Conservation (phyloP, 2,329 filamentous ascomycete species). For the Fusarium napiforme region DNA sequence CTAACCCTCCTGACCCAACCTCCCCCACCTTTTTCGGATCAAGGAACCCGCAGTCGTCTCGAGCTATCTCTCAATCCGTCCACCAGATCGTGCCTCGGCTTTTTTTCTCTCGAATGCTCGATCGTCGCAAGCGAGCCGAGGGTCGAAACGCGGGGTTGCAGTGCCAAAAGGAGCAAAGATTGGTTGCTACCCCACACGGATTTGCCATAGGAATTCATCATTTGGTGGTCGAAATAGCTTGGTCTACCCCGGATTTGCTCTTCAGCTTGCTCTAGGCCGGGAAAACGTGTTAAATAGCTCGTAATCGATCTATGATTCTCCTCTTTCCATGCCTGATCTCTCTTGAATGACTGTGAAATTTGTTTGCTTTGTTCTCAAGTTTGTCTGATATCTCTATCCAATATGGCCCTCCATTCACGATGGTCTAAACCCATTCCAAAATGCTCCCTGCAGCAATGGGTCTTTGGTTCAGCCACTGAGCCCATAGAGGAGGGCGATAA, state of each 20-base stretch:
- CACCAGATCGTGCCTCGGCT: slow-evolving; percentile 25
- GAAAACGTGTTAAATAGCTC: slow-evolving; percentile 14
- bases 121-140: slow-evolving; percentile 8
- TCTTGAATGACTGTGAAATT: background rate
- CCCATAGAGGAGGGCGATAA: slow-evolving; percentile 52
- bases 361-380: background rate
- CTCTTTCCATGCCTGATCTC: background rate
- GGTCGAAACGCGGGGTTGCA: slow-evolving; percentile 24
- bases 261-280: background rate
- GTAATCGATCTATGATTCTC: background rate
- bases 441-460: slow-evolving; percentile 64
- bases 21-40: background rate
- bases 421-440: slow-evolving; percentile 57
- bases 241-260: slow-evolving; percentile 18
- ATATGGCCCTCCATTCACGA: slow-evolving; percentile 60
- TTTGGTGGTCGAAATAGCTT: background rate
- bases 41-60: background rate
- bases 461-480: slow-evolving; percentile 60
- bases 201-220: background rate
- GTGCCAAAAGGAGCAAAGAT: slow-evolving; percentile 29
- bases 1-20: background rate
- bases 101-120: background rate
- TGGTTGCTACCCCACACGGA: slow-evolving; percentile 19
- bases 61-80: background rate
- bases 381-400: background rate